Conservation (phyloP, 495 filamentous ascomycete species). For the Lasiosphaeria ovina region DNA sequence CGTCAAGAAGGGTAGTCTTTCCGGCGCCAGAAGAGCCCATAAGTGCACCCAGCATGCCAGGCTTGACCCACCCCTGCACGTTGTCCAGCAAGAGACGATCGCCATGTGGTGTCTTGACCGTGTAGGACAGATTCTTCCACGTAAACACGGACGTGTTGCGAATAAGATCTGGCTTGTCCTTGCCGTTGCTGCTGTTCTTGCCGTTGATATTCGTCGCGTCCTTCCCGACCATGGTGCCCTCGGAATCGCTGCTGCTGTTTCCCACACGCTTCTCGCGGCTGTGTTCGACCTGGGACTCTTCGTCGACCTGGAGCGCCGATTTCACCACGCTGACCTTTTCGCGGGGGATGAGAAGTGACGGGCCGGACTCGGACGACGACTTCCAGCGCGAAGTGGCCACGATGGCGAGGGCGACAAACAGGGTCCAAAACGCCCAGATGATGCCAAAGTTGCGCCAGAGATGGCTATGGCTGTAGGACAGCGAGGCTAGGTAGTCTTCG, state of each 20-base stretch:
- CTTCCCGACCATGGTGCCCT: constrained; percentile 40
- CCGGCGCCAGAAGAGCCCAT: constrained; percentile 85
- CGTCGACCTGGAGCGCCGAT: constrained; percentile 16
- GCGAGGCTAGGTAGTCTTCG: constrained; percentile 56
- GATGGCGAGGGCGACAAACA: constrained; percentile 66
- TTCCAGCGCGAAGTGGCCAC: constrained; percentile 54
- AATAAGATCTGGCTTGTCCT: constrained; percentile 41
- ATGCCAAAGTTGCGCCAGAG: constrained; percentile 84
- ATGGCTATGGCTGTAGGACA: constrained; percentile 62
- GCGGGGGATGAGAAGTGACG: constrained; percentile 34
- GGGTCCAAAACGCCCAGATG: constrained; percentile 61
- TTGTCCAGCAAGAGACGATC: constrained; percentile 61
- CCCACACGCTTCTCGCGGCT: constrained; percentile 42
- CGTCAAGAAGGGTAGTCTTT: constrained; percentile 64
- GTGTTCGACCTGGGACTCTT: constrained; percentile 32
- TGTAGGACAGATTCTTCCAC: constrained; percentile 60
- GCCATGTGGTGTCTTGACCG: constrained; percentile 61
- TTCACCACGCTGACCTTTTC: constrained; percentile 27
- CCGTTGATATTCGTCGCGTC: constrained; percentile 4
- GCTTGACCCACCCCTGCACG: constrained; percentile 75
- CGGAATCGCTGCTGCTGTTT: constrained; percentile 17
- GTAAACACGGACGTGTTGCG: constrained; percentile 56
- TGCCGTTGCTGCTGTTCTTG: constrained; percentile 6
- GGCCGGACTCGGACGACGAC: constrained; percentile 39
- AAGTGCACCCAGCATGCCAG: constrained; percentile 72